Evolutionary conservation across 1,284 basidiomycete species (phyloP), one percentile per base, ranked within the genome.

Genomic region (Austropuccinia psidii): DNA sequence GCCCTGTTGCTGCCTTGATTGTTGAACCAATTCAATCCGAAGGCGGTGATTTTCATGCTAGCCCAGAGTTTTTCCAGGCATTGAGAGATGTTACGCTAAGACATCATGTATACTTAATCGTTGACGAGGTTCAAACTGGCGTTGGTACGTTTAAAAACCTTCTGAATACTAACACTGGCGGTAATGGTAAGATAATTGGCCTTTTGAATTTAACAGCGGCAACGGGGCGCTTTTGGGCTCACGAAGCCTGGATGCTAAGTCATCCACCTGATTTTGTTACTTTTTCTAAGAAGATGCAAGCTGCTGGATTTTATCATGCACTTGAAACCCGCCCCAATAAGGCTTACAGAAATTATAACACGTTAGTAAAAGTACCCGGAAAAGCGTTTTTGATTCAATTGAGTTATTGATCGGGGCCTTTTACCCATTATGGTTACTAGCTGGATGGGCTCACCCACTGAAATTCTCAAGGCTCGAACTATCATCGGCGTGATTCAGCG

Each of bases 211-310:
- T 9, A 39, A 43, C 35, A 75, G 79, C 80, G 31, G 84, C 85
- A 0, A 85, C 85, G 0, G 85, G 85, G 19, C 81, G 80, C 8
- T 84, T 86, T 78, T 86, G 85, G 85, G 84, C 85, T 0, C 83
- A 85, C 78, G 84, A 85, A 75, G 82, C 84, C 76, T 86, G 85
- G 85, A 80, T 81, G 13, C 77, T 86, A 49, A 74, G 76, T 19
- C 78, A 74, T 58, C 79, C 79, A 76, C 82, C 85, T 13, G 85
- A 86, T 78, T 84, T 85, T 76, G 83, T 85, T 43, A 84, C 84
- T 17, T 85, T 85, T 77, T 82, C 80, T 58, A 73, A 84, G 77
- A 84, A 85, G 79, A 82, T 83, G 81, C 83, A 84, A 75, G 81
- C 82, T 2, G 79, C 80, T 24, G 81, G 82, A 1, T 83, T 85